Evolutionary conservation across 2,329 filamentous ascomycete species (phyloP), one percentile per base, ranked within the genome.

Genomic region (Colletotrichum camelliae): DNA sequence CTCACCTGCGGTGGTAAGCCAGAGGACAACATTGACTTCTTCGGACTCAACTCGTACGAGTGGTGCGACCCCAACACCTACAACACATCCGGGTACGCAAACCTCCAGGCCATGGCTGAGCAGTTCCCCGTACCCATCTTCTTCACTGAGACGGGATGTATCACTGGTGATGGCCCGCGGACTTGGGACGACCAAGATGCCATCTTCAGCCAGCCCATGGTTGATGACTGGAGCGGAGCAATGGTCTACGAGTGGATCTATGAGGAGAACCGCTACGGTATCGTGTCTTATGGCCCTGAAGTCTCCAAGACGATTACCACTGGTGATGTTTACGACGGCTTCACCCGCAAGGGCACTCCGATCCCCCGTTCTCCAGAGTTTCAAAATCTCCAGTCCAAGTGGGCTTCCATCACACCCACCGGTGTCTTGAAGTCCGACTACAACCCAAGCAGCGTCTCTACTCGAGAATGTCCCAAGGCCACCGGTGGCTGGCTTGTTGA

Each of bases 211-310:
- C 79, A 88, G 1, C 85, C 94, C 4, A 98, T 98, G 95, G 86
- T 89, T 7, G 87, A 88, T 73, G 89, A 89, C 80, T 92, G 85
- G 92, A 96, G 94, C 67, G 95, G 95, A 70, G 89, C 94, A 69
- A 96, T 98, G 77, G 89, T 97, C 78, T 97, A 98, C 85, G 95
- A 98, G 83, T 98, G 95, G 95, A 95, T 97, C 77, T 87, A 96
- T 82, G 95, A 97, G 84, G 87, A 90, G 67, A 97, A 98, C 84
- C 85, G 95, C 80, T 98, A 97, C 83, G 95, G 95, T 52, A 88
- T 98, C 43, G 90, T 97, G 79, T 92, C 89, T 24, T 98, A 98
- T 82, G 94, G 94, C 1, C 86, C 90, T 5, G 84, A 87, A n/a
- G 89, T 88, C 13, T 88, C 88, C 43, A 85, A 88, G 27, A 84